Conservation (phyloP, 2,329 filamentous ascomycete species). For the Fusarium sp. region DNA sequence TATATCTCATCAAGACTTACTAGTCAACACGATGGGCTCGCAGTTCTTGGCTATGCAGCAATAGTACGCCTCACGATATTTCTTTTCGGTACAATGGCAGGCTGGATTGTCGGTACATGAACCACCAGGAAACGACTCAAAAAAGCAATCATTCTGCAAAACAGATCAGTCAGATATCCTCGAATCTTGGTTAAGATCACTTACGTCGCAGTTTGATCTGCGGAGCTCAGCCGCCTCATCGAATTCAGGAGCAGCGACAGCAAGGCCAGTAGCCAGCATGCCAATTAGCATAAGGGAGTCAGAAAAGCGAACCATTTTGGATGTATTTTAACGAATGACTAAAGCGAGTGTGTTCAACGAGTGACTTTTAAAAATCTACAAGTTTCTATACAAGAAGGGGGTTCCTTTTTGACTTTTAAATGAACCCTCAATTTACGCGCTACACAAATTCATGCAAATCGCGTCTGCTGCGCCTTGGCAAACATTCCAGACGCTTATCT, state of each 20-base stretch:
- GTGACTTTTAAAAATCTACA: accelerated
- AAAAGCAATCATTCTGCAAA: constrained; percentile 6
- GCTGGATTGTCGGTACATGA: constrained; percentile 7
- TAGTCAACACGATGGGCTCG: background rate
- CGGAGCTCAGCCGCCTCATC: background rate
- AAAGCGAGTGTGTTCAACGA: accelerated
- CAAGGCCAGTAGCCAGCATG: background rate
- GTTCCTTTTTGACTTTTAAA: background rate
- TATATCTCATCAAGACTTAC: background rate
- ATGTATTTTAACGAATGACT: no score
- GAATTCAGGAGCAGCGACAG: background rate
- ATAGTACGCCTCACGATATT: constrained; percentile 10
- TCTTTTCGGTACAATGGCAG: constrained; percentile 4
- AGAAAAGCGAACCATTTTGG: background rate
- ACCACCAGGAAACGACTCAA: constrained; percentile 1
- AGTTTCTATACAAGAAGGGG: background rate
- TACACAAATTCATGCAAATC: background rate
- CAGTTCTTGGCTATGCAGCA: constrained; percentile 14
- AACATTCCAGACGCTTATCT: background rate
- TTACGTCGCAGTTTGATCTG: constrained; percentile 13
- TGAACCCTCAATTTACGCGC: background rate
- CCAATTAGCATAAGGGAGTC: background rate
- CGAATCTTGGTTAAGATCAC: accelerated
- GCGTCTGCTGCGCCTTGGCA: background rate
- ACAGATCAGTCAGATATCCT: accelerated